phyloP scores from a whole-genome alignment of 257 asterid genomes.

The Ophiorrhiza pumila region DNA sequence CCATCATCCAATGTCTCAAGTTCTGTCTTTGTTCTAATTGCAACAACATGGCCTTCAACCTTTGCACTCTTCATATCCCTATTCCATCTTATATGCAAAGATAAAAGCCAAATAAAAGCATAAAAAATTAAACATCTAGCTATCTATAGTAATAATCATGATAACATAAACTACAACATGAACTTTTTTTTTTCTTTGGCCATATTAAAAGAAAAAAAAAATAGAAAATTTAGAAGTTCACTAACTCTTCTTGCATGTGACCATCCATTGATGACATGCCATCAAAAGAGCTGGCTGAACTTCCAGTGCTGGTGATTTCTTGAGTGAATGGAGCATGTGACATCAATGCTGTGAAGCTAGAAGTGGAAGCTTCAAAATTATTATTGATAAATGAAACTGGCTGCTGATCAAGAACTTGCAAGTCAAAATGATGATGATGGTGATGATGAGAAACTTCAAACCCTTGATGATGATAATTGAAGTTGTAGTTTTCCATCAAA shows the following conservation, averaged over 20 bases:
- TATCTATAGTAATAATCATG: no score
- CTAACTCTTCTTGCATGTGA: slow-evolving; percentile 22
- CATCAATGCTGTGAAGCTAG: not conserved
- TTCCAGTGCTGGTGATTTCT: slow-evolving; percentile 17
- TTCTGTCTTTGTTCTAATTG: slow-evolving; percentile 42
- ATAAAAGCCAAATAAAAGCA: not conserved
- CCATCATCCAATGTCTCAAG: slow-evolving; percentile 68
- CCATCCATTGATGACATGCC: slow-evolving; percentile 9
- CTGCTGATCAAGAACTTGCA: slow-evolving; percentile 6
- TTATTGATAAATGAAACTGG: not conserved
- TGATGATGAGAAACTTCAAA: slow-evolving; percentile 12
- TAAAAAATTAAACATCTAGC: not conserved
- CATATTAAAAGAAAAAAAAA: not conserved
- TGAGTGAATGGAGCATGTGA: slow-evolving; percentile 8
- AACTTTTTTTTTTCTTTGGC: not conserved
- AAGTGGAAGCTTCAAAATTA: not conserved
- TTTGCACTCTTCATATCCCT: slow-evolving; percentile 10
- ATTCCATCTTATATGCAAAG: slow-evolving; percentile 7
- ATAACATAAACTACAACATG: no score
- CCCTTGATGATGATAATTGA: slow-evolving; percentile 7
- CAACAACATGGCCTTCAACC: slow-evolving; percentile 17
- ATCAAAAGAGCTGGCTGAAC: slow-evolving; percentile 19
- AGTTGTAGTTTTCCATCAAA: not conserved
- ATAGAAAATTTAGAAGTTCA: not conserved
- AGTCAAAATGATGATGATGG: not conserved